A percentile compares a stretch with the other conserved stretches of the same genome.
Evolutionary conservation across 305 asterid species (phyloP).

Genomic region (Rubia balearica): DNA sequence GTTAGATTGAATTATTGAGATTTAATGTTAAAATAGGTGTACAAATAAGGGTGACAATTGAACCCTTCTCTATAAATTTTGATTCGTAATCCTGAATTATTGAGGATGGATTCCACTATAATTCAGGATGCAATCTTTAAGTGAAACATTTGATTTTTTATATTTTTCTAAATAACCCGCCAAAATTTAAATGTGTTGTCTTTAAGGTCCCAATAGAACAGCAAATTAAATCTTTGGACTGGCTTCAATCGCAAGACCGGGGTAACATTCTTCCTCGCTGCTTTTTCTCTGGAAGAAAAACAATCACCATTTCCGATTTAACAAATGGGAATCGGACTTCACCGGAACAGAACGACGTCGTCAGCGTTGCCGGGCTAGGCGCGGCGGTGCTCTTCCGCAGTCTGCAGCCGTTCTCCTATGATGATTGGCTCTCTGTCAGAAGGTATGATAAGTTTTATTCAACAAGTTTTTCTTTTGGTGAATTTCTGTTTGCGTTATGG

Average conservation of each 20-base stretch:
- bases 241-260: slow-evolving; percentile 77
- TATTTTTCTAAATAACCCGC: no score
- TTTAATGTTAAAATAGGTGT: no score
- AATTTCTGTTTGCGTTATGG: not conserved
- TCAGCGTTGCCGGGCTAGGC: slow-evolving; percentile 86
- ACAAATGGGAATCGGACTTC: slow-evolving; percentile 25
- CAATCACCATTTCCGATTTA: slow-evolving; percentile 22
- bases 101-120: no score
- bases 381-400: slow-evolving; percentile 79
- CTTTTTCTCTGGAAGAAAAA: slow-evolving; percentile 60
- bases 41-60: no score
- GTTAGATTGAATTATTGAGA: no score
- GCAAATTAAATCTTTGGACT: slow-evolving; percentile 65
- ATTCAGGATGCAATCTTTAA: no score
- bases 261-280: slow-evolving; percentile 52
- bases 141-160: no score
- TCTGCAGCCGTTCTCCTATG: slow-evolving; percentile 53
- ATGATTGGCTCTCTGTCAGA: slow-evolving; percentile 72
- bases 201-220: slow-evolving; percentile 66
- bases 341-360: slow-evolving; percentile 28
- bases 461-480: not conserved
- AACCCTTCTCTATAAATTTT: no score
- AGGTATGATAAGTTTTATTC: slow-evolving; percentile 32
- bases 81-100: no score
- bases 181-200: no score